Evolutionary conservation across 2,329 filamentous ascomycete genomes (phyloP).

Genomic region (Colletotrichum truncatum): DNA sequence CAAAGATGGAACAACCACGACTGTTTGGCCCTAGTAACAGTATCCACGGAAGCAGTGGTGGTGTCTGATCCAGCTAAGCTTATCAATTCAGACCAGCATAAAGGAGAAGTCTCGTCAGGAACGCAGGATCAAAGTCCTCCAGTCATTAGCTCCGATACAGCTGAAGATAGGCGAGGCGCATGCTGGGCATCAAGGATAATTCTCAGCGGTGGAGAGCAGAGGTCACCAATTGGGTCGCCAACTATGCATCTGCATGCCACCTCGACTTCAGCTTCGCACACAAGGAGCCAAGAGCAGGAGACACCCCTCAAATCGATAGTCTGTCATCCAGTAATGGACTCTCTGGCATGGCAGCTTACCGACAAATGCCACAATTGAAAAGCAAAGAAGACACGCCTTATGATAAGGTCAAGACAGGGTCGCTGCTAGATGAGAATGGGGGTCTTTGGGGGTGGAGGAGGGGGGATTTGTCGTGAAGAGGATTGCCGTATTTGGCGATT

Average conservation of each 20-base stretch:
- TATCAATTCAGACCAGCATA: not conserved
- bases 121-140: not conserved
- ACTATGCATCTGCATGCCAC: not conserved
- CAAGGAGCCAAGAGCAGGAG: not conserved
- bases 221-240: not conserved
- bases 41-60: not conserved
- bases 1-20: not conserved
- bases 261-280: not conserved
- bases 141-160: slow-evolving; percentile 3
- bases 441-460: not conserved
- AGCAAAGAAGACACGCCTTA: not conserved
- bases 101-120: slow-evolving; percentile 21
- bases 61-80: slow-evolving; percentile 5
- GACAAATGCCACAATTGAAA: not conserved
- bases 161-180: slow-evolving; percentile 3
- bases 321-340: not conserved
- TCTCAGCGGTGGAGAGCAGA: not conserved
- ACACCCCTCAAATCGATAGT: not conserved
- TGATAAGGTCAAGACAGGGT: slow-evolving; percentile 18
- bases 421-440: not conserved
- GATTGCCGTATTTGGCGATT: slow-evolving; percentile 22
- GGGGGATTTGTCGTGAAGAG: slow-evolving; percentile 20
- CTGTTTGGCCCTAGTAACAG: not conserved
- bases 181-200: slow-evolving; percentile 7
- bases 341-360: not conserved